These are phyloP conservation scores for Alternaria postmessia DNA, from an alignment of 2,329 filamentous ascomycete species.

Conservation along the genomic window DNA sequence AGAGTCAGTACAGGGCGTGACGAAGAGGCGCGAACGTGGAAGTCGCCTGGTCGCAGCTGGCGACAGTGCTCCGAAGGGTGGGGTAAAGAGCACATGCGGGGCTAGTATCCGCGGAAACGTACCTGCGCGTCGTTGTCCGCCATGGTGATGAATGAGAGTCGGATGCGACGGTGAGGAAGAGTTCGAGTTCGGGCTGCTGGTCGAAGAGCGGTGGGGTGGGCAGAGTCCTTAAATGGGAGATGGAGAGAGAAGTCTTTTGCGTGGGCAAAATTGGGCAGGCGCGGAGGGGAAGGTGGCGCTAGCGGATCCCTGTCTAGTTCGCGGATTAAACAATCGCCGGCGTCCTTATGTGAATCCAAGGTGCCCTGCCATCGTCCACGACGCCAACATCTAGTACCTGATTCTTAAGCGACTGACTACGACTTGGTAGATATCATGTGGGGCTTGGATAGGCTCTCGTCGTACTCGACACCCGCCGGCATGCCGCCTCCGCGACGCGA, in stretches of 20 bases:
- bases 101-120: conserved; percentile 48
- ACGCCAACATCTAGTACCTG: neutral
- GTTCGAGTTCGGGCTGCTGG: conserved; percentile 36
- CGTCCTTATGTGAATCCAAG: neutral
- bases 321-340: conserved; percentile 33
- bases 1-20: conserved; percentile 27
- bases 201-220: conserved; percentile 40
- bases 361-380: neutral
- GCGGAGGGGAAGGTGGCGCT: conserved; percentile 39
- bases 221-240: conserved; percentile 35
- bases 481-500: conserved; percentile 70
- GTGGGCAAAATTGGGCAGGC: conserved; percentile 29
- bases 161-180: conserved; percentile 46
- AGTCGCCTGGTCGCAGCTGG: conserved; percentile 42
- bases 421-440: conserved; percentile 68
- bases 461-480: conserved; percentile 70
- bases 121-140: conserved; percentile 70
- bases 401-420: neutral
- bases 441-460: conserved; percentile 81
- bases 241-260: conserved; percentile 41
- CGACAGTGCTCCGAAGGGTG: conserved; percentile 47
- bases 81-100: conserved; percentile 45
- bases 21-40: conserved; percentile 7
- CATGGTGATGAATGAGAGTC: conserved; percentile 63
- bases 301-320: conserved; percentile 31